Evolutionary conservation across 768 basidiomycete species (phyloP).

Genomic region (Mrakia frigida): DNA sequence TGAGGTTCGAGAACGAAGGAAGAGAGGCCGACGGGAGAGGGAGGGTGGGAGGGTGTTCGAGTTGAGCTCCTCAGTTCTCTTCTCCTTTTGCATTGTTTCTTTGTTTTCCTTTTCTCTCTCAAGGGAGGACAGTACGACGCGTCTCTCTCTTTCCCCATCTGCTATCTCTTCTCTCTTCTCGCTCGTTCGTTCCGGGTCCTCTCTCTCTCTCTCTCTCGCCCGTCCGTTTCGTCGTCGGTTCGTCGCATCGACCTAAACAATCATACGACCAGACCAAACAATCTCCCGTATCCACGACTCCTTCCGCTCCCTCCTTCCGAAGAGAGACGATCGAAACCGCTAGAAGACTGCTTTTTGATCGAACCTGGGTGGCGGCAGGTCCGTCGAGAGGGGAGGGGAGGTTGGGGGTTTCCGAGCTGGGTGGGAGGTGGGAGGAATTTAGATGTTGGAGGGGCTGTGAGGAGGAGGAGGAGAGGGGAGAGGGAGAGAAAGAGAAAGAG

Average conservation of each 20-base stretch:
- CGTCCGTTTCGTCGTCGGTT: background rate
- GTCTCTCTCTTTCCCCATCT: background rate
- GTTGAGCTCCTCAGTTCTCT: background rate
- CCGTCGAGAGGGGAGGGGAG: background rate
- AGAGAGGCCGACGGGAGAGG: background rate
- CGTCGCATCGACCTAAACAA: conserved; percentile 13
- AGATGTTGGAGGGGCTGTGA: conserved; percentile 34
- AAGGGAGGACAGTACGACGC: background rate
- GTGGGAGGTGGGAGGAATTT: conserved; percentile 6
- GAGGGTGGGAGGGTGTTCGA: background rate
- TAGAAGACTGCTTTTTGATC: conserved; percentile 10
- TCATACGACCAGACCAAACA: conserved; percentile 23
- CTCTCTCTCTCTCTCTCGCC: background rate
- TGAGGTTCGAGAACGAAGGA: background rate
- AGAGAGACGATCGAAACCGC: background rate
- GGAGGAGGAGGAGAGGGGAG: background rate
- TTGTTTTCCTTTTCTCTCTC: background rate
- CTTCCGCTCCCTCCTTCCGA: background rate
- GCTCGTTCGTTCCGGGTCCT: background rate
- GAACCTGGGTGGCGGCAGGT: conserved; percentile 19
- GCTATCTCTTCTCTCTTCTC: background rate
- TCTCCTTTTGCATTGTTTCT: background rate
- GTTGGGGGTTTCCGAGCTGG: background rate
- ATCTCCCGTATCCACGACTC: no score
- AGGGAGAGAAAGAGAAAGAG: no score